Evolutionary conservation across 768 basidiomycete genomes (phyloP), one percentile per base, ranked within the genome.

Genomic region (Hygrophoropsis aurantiaca): DNA sequence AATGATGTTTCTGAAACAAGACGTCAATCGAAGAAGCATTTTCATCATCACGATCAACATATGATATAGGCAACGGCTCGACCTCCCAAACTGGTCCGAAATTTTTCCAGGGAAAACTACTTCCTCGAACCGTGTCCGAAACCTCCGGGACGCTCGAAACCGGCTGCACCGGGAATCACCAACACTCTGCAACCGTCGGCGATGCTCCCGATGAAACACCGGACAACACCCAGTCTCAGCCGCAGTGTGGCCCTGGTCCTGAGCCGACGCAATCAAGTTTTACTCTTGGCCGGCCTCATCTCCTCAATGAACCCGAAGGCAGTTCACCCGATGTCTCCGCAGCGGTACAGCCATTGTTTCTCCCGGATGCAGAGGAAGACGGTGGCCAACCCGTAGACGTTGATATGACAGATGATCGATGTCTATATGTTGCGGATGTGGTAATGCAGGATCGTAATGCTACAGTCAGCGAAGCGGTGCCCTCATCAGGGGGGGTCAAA

Each of bases 41-140:
- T 60, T 77, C 83, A 1, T 75, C 84, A 0, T 72, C 81, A 0
- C 73, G 90, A n/a, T 84, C 88, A 0, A 90, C 87, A 0, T 97
- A 77, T 55, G 77, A 82, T 26, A 70, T 92, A 19, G 60, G 54
- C 2, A 11, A 30, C 6, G 13, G 7, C 13, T 30, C 27, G 13
- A 6, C 27, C 13, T 13, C 6, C 7, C 27, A 30, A 30, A 13
- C 27, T 13, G 27, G 7, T 13, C 13, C 27, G 27, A 67, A 39
- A 49, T 18, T 33, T n/a, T 42, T 40, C 6, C 41, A 40, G 26
- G 40, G 20, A 36, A 38, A 24, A 19, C 15, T 16, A 38, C 36
- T 13, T 23, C n/a, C 25, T 15, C 37, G 23, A 25, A 35, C 10
- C 20, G 18, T 34, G 16, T 19, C 11, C n/a, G 35, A 40, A 16